Conservation (phyloP, 306 rosid genomes). For the Gynostemma pentaphyllum region DNA sequence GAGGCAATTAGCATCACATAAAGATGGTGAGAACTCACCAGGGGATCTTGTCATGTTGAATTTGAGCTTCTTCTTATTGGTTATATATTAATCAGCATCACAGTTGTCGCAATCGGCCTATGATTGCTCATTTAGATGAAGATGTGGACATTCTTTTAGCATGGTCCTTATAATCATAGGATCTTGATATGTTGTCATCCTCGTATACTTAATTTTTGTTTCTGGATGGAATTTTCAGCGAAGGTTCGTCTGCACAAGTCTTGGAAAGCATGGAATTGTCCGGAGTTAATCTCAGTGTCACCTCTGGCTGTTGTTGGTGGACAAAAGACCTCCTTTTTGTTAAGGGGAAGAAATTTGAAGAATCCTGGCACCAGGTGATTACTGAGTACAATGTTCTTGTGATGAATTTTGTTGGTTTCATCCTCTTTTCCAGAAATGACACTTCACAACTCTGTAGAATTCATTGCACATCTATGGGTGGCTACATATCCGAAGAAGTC, state of each 20-base stretch:
- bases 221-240: constrained; percentile 39
- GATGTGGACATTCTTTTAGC: not conserved
- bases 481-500: constrained; percentile 52
- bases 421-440: constrained; percentile 9
- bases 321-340: constrained; percentile 48
- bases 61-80: not conserved
- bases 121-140: not conserved
- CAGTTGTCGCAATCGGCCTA: not conserved
- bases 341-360: constrained; percentile 74
- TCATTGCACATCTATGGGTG: constrained; percentile 62
- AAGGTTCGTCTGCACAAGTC: constrained; percentile 47
- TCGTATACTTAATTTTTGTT: constrained; percentile 8
- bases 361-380: constrained; percentile 70
- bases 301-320: constrained; percentile 84
- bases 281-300: constrained; percentile 69
- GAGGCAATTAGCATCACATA: constrained; percentile 62
- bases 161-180: not conserved
- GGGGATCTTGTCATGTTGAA: constrained; percentile 9
- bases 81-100: not conserved
- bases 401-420: constrained; percentile 5
- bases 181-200: not conserved
- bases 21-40: constrained; percentile 53
- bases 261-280: constrained; percentile 65
- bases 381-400: constrained; percentile 22
- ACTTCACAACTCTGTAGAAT: constrained; percentile 40